Evolutionary conservation across 2,329 filamentous ascomycete species (phyloP).

Genomic region (Cladophialophora chaetospira): DNA sequence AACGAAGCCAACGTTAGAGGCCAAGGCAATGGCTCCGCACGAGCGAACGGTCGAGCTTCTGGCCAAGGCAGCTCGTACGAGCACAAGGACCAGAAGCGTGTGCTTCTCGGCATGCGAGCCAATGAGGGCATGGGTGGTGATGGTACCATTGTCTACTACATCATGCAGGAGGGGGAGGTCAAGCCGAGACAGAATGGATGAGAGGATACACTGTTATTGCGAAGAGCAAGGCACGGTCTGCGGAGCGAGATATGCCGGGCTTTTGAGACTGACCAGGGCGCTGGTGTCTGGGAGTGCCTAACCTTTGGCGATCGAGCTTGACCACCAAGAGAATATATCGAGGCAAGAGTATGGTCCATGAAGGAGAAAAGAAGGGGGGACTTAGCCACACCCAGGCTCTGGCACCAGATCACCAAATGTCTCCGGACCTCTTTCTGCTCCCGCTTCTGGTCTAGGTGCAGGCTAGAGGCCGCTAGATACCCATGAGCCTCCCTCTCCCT

Average conservation of each 20-base stretch:
- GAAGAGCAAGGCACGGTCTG: neutral
- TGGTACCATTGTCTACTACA: constrained; percentile 66
- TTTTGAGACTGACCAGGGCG: no score
- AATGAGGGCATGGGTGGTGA: constrained; percentile 54
- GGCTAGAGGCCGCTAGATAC: no score
- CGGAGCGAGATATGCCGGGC: neutral
- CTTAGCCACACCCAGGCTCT: neutral
- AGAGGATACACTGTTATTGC: neutral
- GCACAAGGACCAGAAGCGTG: constrained; percentile 54
- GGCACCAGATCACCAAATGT: neutral
- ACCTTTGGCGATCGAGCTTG: no score
- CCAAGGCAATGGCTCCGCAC: constrained; percentile 34
- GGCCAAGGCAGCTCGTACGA: constrained; percentile 24
- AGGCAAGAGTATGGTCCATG: no score
- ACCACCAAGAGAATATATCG: no score
- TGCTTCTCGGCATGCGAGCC: constrained; percentile 60
- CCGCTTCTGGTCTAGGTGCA: no score
- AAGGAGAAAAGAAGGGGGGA: no score
- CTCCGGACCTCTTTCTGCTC: neutral
- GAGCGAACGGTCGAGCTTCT: constrained; percentile 36
- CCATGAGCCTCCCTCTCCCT: neutral
- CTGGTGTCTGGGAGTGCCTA: no score
- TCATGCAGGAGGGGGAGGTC: constrained; percentile 64
- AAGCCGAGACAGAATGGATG: constrained; percentile 63
- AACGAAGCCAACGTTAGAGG: neutral